Conservation (phyloP, 2,329 filamentous ascomycete genomes). For the Amesomyces nigricolor region DNA sequence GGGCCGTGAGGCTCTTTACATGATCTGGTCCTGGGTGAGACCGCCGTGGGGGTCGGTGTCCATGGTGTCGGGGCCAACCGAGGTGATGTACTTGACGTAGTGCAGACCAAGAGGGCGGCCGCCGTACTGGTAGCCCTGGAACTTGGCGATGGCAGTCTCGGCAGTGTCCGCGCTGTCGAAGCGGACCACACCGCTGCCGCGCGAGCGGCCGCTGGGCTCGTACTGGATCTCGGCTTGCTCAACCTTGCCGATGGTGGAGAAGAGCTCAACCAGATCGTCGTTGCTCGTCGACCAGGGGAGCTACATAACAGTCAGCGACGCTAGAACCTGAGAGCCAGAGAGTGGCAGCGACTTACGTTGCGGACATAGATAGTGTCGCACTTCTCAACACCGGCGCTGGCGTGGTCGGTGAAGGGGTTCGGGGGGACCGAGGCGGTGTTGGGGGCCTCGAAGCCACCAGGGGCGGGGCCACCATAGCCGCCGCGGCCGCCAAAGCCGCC, state of each 20-base stretch:
- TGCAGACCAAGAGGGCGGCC: conserved; percentile 87
- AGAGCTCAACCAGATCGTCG: conserved; percentile 91
- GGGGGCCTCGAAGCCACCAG: conserved; percentile 45
- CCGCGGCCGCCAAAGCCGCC: conserved; percentile 44
- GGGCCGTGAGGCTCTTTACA: conserved; percentile 49
- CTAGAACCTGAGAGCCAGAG: conserved; percentile 5
- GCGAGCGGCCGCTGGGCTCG: conserved; percentile 90
- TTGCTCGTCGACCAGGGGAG: conserved; percentile 99
- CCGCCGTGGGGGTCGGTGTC: conserved; percentile 70
- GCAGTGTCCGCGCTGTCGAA: conserved; percentile 80
- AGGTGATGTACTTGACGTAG: conserved; percentile 86
- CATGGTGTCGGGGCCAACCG: conserved; percentile 64
- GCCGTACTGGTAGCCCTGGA: conserved; percentile 95
- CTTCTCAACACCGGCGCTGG: conserved; percentile 78
- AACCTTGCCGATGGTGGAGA: conserved; percentile 96
- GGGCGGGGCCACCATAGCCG: conserved; percentile 39
- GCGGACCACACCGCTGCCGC: conserved; percentile 92
- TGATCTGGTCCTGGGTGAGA: conserved; percentile 96
- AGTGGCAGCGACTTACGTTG: conserved; percentile 63
- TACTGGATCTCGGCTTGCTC: conserved; percentile 99
- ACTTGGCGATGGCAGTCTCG: conserved; percentile 92
- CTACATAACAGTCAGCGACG: conserved; percentile 41
- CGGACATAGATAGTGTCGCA: conserved; percentile 87
- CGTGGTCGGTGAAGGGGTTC: conserved; percentile 91
- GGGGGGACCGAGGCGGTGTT: conserved; percentile 52